Conservation (phyloP, 164 flowering plant species). For the Nelumbo lutea region DNA sequence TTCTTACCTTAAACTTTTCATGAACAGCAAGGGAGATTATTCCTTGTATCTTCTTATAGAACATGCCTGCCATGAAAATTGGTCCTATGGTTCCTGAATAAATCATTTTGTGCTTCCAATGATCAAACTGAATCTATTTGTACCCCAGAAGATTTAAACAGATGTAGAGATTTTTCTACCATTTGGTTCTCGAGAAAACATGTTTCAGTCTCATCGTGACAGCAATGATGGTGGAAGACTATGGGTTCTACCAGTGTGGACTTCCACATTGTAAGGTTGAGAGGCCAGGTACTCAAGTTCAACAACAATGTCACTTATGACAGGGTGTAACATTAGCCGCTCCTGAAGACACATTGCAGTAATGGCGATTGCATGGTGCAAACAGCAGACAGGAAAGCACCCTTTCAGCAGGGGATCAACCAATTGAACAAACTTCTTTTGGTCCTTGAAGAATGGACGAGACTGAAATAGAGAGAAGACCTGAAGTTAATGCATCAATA, state of each 20-base stretch:
- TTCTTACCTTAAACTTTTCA: slow-evolving; percentile 5
- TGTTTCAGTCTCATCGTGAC: background rate
- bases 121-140: background rate
- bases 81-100: background rate
- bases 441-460: slow-evolving; percentile 59
- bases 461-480: slow-evolving; percentile 33
- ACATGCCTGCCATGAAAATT: background rate
- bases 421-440: slow-evolving; percentile 46
- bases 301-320: slow-evolving; percentile 59
- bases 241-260: slow-evolving; percentile 4
- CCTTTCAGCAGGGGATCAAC: slow-evolving; percentile 63
- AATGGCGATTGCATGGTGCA: slow-evolving; percentile 64
- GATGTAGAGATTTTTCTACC: slow-evolving; percentile 5
- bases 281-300: slow-evolving; percentile 69
- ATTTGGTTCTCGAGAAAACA: slow-evolving; percentile 10
- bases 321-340: slow-evolving; percentile 60
- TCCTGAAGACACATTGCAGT: slow-evolving; percentile 82
- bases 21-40: background rate
- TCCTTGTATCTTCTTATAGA: slow-evolving; percentile 11
- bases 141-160: slow-evolving; percentile 4
- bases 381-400: slow-evolving; percentile 41
- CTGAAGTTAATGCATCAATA: background rate
- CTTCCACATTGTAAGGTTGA: slow-evolving; percentile 30
- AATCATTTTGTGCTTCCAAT: background rate
- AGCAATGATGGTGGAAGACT: slow-evolving; percentile 24